Evolutionary conservation across 208 protist species (phyloP).

Genomic region (Acanthamoeba royreba): DNA sequence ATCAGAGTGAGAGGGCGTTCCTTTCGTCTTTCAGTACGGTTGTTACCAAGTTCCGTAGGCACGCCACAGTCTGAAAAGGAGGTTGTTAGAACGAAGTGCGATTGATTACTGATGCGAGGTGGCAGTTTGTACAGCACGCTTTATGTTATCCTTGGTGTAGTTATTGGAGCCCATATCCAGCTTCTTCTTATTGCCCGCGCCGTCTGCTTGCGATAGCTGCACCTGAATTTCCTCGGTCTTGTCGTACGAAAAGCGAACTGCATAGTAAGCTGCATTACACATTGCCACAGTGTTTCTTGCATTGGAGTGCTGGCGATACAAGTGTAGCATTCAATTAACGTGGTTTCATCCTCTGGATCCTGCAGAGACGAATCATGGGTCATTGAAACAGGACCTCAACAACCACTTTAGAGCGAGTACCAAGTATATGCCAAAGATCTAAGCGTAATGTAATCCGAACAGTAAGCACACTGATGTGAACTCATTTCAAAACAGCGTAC

Average conservation of each 20-base stretch:
- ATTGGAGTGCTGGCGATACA: background rate
- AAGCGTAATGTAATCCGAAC: background rate
- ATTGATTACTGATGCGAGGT: too few relatives aligned
- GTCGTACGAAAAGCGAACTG: conserved; percentile 10
- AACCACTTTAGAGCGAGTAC: background rate
- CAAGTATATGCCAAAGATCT: conserved; percentile 37
- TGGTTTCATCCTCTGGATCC: background rate
- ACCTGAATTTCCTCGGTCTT: background rate
- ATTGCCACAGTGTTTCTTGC: background rate
- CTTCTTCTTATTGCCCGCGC: background rate
- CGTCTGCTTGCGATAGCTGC: background rate
- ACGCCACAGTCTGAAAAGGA: background rate
- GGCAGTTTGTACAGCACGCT: background rate
- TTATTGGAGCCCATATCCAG: background rate
- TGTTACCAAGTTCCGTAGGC: background rate
- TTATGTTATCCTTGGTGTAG: conserved; percentile 13
- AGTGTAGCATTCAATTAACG: conserved; percentile 3
- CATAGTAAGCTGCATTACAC: background rate
- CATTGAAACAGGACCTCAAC: background rate
- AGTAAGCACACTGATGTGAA: background rate
- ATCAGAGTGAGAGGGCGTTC: background rate
- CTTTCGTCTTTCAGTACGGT: background rate
- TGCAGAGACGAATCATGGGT: background rate
- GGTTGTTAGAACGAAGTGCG: background rate
- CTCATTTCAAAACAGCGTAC: background rate